Base-by-base conservation (phyloP, 192 early-diverging fungal species). In the Backusella australiensis region DNA sequence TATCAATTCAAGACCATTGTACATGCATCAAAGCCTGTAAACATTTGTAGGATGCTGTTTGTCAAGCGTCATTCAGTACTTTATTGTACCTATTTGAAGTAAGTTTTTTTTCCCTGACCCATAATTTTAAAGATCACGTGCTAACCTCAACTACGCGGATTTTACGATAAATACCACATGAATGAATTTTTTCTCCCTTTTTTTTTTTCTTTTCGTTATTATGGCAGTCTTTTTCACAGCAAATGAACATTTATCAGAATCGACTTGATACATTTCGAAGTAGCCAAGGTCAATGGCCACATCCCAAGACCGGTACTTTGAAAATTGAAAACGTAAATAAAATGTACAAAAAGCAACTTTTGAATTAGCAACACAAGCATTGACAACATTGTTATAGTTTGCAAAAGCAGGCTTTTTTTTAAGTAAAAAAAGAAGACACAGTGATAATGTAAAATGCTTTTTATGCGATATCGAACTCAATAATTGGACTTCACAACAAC, bases 401-500 rank as follows among this genome's bases (percentile, higher is more conserved):
- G 76, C 70, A 11, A 36, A 36, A 38, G 76, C 76, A 71, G 76
- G 76, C 6, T 77, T 77, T 9, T 77, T 65, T 44, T 38, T 14
- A 26, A 12, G 23, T 38, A 26, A 38, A n/a, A 70, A 70, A 39
- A 29, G 6, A 17, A 70, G 26, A 44, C 19, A 14, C 0, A 39
- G 4, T 1, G 76, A 77, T 49, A 14, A 12, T 23, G 67, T 77
- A 11, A n/a, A 65, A 17, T 77, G 76, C 26, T 77, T 65, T 67
- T 32, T 72, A 15, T 77, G 76, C 70, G 69, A 77, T 32, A 11
- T 77, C 15, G 53, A 41, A 4, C 29, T 77, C 19, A 52, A n/a
- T 65, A 52, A 66, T 39, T 77, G 76, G 76, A 56, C 59, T 15
- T 15, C 34, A 4, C 49, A 38, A 21, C 36, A 71, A 32, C n/a